These are phyloP conservation scores for Coniochaeta sp. DNA, from an alignment of 2,329 filamentous ascomycete genomes.

Conservation along the genomic window DNA sequence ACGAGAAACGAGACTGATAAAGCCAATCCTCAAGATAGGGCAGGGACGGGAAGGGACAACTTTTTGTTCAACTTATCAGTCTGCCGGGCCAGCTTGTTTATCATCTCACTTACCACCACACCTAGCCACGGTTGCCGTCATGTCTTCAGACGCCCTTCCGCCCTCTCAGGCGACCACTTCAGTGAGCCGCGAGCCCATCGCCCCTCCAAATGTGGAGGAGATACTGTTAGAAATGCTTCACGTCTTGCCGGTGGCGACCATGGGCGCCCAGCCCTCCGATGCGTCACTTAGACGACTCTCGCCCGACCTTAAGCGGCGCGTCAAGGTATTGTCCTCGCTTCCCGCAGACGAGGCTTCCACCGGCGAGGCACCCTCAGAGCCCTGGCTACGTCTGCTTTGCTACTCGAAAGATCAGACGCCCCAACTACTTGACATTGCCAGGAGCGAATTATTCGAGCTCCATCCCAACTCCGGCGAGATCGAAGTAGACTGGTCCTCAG, in stretches of 20 bases:
- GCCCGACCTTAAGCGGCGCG: constrained; percentile 59
- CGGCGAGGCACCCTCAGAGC: too few relatives aligned
- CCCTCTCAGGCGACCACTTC: too few relatives aligned
- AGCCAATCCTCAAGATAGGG: too few relatives aligned
- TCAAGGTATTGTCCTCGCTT: constrained; percentile 58
- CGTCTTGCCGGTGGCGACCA: constrained; percentile 50
- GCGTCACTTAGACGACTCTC: constrained; percentile 54
- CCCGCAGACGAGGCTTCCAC: too few relatives aligned
- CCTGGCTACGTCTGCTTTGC: constrained; percentile 68
- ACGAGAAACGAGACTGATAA: too few relatives aligned
- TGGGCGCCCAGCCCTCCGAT: constrained; percentile 49
- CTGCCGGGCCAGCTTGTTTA: too few relatives aligned
- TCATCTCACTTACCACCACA: too few relatives aligned
- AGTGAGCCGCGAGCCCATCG: constrained; percentile 24
- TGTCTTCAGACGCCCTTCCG: too few relatives aligned
- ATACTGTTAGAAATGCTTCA: constrained; percentile 52
- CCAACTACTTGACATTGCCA: constrained; percentile 54
- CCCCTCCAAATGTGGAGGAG: constrained; percentile 37
- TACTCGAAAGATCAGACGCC: constrained; percentile 54
- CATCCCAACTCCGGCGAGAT: constrained; percentile 76
- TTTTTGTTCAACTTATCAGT: too few relatives aligned
- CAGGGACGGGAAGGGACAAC: too few relatives aligned
- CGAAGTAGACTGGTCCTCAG: constrained; percentile 58
- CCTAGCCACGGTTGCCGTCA: too few relatives aligned
- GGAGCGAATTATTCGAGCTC: constrained; percentile 62